These are phyloP conservation scores for Suhomyces pyralidae DNA, from an alignment of 805 yeast genomes.

Conservation along the genomic window DNA sequence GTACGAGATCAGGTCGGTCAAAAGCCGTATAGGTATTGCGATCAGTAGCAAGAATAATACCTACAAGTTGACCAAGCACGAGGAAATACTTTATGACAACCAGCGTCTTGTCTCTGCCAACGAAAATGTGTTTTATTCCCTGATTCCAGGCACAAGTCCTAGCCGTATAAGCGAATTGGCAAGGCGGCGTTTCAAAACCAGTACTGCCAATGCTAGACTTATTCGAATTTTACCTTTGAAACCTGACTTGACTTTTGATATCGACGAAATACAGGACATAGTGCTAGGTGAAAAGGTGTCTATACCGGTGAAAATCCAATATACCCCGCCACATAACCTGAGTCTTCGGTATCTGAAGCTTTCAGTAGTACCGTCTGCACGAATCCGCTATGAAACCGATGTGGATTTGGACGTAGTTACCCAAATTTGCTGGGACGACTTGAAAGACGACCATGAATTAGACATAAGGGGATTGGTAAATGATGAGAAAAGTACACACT, in stretches of 20 bases:
- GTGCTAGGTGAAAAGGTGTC: constrained; percentile 31
- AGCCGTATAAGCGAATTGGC: background rate
- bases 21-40: constrained; percentile 9
- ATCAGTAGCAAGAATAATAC: constrained; percentile 1
- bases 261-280: constrained; percentile 7
- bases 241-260: constrained; percentile 21
- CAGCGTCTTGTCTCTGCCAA: background rate
- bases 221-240: constrained; percentile 10
- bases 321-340: constrained; percentile 11
- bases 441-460: constrained; percentile 41
- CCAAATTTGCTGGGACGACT: constrained; percentile 30
- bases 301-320: constrained; percentile 19
- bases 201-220: background rate
- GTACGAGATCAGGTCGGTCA: constrained; percentile 17
- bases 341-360: constrained; percentile 18
- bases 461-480: constrained; percentile 16
- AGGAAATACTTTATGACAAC: background rate
- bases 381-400: constrained; percentile 11
- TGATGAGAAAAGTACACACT: constrained; percentile 7
- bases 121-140: background rate
- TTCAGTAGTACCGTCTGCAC: constrained; percentile 19
- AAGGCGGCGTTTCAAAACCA: background rate
- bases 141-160: background rate
- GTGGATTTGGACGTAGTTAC: constrained; percentile 14
- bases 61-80: background rate